phyloP scores from a whole-genome alignment of 345 rosid species.

The Garcia nutans region DNA sequence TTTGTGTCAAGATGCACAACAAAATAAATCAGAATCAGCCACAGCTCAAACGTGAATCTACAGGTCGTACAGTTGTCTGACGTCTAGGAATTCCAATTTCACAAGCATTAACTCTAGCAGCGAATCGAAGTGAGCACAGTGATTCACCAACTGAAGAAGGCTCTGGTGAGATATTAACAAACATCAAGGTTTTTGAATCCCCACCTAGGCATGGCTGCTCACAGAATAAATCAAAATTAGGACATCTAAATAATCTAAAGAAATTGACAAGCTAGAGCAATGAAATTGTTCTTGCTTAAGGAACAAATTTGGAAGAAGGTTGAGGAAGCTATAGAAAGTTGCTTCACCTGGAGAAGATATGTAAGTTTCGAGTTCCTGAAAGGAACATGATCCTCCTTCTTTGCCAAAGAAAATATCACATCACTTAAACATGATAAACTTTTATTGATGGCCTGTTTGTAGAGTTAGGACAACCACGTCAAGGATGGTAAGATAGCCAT shows the following conservation, averaged over 20 bases:
- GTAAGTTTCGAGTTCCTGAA: slow-evolving; percentile 91
- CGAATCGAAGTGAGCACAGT: slow-evolving; percentile 88
- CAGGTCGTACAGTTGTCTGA: slow-evolving; percentile 41
- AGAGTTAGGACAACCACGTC: not conserved
- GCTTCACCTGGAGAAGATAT: slow-evolving; percentile 80
- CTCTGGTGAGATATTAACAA: slow-evolving; percentile 89
- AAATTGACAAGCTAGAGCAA: not conserved
- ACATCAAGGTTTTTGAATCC: slow-evolving; percentile 90
- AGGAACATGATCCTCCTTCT: slow-evolving; percentile 93
- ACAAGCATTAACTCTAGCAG: slow-evolving; percentile 97
- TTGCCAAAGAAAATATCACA: slow-evolving; percentile 88
- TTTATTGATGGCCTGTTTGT: slow-evolving; percentile 79
- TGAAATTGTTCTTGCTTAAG: not conserved
- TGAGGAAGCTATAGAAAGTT: not conserved
- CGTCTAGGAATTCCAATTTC: slow-evolving; percentile 97
- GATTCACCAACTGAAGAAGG: slow-evolving; percentile 81
- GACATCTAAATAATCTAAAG: not conserved
- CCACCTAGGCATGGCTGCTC: slow-evolving; percentile 97
- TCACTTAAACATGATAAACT: slow-evolving; percentile 79
- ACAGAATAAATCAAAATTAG: slow-evolving; percentile 23
- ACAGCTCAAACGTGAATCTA: slow-evolving; percentile 72
- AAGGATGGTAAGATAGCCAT: no score
- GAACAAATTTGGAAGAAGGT: not conserved
- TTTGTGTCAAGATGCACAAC: not conserved
- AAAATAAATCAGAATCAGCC: slow-evolving; percentile 39